Evolutionary conservation across 768 basidiomycete species (phyloP), one percentile per base, ranked within the genome.

Genomic region (Gloeophyllum trabeum): DNA sequence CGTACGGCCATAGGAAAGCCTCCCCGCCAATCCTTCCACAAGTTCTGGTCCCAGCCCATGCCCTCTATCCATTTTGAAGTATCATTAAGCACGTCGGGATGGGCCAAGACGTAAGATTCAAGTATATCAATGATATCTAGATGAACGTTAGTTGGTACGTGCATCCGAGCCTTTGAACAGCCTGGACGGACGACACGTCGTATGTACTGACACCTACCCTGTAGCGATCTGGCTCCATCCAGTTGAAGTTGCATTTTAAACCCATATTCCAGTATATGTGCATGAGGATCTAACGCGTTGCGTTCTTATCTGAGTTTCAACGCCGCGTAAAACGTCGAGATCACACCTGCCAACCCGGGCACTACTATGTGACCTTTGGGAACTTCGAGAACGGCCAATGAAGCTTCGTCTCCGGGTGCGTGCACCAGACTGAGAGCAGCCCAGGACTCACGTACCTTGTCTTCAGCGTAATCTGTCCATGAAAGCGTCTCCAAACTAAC

Each of bases 1-100:
- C 70, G 21, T 51, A 87, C 89, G 1, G 85, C 79, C 24, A 71
- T 77, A 2, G 90, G 90, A 48, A 89, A 92, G 19, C 66, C 54
- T 6, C 64, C 57, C 7, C 64, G 32, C 32, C 51, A 54, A 20
- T 50, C 67, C 5, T 68, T 48, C 85, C 85, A 89, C 44, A 72
- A 69, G 1, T 84, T 94, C 59, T 98, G 91, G 53, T 98, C 88
- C 92, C 93, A 98, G 4, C 93, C 93, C 65, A 83, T 74, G 7
- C 90, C 92, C 50, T 79, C 66, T 32, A 96, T 74, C 88, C 89
- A 96, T 4, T 54, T 62, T 3, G 68, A 61, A 2, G 61, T 64
- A 51, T 85, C 71, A 3, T 67, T 54, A 1, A 62, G 55, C 4
- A 81, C 55, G 28, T 77, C 75, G 0, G 82, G 75, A 41, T 77